Percentiles rank a stretch among this genome's conserved stretches.
Conservation (phyloP, 495 filamentous ascomycete genomes). For the Lepraria neglecta region DNA sequence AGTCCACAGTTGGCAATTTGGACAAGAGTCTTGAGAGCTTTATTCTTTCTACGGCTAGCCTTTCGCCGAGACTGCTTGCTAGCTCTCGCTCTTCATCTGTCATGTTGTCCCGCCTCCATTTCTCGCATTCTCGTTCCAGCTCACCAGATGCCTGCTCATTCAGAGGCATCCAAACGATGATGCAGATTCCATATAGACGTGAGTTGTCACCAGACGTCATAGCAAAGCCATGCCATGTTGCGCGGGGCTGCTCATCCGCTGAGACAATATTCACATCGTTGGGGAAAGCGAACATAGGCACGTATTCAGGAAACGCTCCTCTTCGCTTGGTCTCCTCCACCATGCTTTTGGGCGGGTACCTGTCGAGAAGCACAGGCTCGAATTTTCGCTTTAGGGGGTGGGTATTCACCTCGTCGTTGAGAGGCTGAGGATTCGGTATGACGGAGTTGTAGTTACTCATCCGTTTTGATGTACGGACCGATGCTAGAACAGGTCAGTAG, state of each 20-base stretch:
- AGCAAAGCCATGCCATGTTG: constrained; percentile 97
- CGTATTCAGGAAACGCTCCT: constrained; percentile 89
- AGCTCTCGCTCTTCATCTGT: constrained; percentile 90
- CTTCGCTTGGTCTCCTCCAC: constrained; percentile 74
- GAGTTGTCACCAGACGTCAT: constrained; percentile 94
- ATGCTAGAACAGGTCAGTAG: constrained; percentile 49
- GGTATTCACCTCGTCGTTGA: constrained; percentile 85
- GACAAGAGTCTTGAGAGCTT: constrained; percentile 83
- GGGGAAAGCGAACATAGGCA: constrained; percentile 98
- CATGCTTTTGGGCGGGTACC: constrained; percentile 81
- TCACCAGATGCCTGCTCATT: constrained; percentile 75
- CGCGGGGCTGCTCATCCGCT: constrained; percentile 82
- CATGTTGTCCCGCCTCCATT: constrained; percentile 94
- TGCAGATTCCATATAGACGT: constrained; percentile 82
- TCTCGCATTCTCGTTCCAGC: constrained; percentile 84
- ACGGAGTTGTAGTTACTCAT: constrained; percentile 98
- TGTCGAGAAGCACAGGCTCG: constrained; percentile 87
- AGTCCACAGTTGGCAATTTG: constrained; percentile 68
- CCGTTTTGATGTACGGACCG: constrained; percentile 78
- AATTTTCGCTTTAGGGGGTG: constrained; percentile 90
- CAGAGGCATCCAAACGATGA: constrained; percentile 89
- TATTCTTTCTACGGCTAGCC: constrained; percentile 81
- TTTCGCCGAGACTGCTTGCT: constrained; percentile 84
- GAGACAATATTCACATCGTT: constrained; percentile 97
- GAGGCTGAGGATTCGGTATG: constrained; percentile 84